Conservation (phyloP, 1,284 basidiomycete species). For the Trametes polyzona region DNA sequence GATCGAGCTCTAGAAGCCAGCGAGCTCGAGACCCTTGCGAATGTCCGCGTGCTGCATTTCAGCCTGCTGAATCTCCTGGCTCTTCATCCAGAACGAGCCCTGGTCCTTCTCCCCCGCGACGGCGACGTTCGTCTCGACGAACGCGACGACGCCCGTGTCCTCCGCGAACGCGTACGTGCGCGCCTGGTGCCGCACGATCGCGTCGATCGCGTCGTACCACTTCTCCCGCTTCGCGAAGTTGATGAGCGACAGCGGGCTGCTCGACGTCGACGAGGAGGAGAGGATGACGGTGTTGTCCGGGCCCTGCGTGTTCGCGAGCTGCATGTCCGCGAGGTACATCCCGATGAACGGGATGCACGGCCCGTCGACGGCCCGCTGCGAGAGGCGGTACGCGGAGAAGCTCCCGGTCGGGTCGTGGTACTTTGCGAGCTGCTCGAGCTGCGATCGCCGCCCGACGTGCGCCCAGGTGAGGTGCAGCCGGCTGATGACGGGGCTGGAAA, state of each 20-base stretch:
- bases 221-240: slow-evolving; percentile 63
- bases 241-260: slow-evolving; percentile 36
- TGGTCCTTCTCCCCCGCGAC: slow-evolving; percentile 46
- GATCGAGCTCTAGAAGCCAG: slow-evolving; percentile 51
- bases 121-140: slow-evolving; percentile 51
- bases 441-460: slow-evolving; percentile 55
- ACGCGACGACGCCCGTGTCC: slow-evolving; percentile 48
- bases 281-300: slow-evolving; percentile 40
- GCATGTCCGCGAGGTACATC: slow-evolving; percentile 64
- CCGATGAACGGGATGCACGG: slow-evolving; percentile 70
- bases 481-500: slow-evolving; percentile 60
- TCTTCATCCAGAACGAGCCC: slow-evolving; percentile 57
- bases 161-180: slow-evolving; percentile 54
- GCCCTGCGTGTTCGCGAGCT: slow-evolving; percentile 58
- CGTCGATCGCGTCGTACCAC: slow-evolving; percentile 56
- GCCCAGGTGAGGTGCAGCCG: slow-evolving; percentile 70
- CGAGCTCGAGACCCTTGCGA: slow-evolving; percentile 60
- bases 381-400: slow-evolving; percentile 58
- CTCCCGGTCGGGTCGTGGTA: slow-evolving; percentile 61
- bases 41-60: slow-evolving; percentile 67
- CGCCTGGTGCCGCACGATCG: slow-evolving; percentile 62
- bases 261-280: slow-evolving; percentile 19
- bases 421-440: slow-evolving; percentile 54
- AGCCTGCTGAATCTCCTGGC: slow-evolving; percentile 59
- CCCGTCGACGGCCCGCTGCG: slow-evolving; percentile 54